These are phyloP conservation scores for Cordyceps cicadae DNA, from an alignment of 2,329 filamentous ascomycete species.

Conservation along the genomic window DNA sequence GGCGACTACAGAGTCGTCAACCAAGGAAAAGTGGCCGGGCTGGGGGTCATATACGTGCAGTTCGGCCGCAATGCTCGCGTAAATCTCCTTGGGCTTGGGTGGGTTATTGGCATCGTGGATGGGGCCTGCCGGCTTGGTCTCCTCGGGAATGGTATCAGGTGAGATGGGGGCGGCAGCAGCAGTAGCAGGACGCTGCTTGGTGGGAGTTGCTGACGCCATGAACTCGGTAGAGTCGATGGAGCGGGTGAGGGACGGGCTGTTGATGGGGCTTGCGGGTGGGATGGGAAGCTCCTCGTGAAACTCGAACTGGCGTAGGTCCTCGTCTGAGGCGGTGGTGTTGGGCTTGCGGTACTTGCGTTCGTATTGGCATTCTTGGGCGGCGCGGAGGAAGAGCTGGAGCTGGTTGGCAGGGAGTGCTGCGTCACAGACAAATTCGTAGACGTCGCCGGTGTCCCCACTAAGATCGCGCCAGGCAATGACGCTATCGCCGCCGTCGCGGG, in stretches of 20 bases:
- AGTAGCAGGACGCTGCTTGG: constrained; percentile 40
- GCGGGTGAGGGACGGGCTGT: constrained; percentile 47
- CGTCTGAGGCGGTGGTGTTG: constrained; percentile 69
- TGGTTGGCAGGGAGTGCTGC: constrained; percentile 58
- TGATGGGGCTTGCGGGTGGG: constrained; percentile 54
- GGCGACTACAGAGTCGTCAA: constrained; percentile 67
- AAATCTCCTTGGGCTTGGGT: constrained; percentile 63
- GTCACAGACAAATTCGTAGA: constrained; percentile 98
- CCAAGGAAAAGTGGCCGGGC: constrained; percentile 73
- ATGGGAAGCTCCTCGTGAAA: constrained; percentile 61
- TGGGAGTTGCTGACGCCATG: constrained; percentile 37
- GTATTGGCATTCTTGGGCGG: constrained; percentile 91
- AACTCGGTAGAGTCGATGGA: constrained; percentile 51
- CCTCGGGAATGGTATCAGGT: constrained; percentile 21
- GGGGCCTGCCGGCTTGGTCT: constrained; percentile 23
- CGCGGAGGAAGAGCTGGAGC: constrained; percentile 70
- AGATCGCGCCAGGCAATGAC: constrained; percentile 92
- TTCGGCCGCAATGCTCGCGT: constrained; percentile 70
- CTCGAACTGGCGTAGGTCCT: constrained; percentile 73
- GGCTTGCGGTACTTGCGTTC: constrained; percentile 85
- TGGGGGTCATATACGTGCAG: constrained; percentile 90
- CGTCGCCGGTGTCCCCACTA: constrained; percentile 84
- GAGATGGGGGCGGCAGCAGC: constrained; percentile 3
- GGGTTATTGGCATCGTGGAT: constrained; percentile 26
- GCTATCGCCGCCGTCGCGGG: constrained; percentile 70